phyloP scores from a whole-genome alignment of 1,139 yeast species.

The Pichia sp. region DNA sequence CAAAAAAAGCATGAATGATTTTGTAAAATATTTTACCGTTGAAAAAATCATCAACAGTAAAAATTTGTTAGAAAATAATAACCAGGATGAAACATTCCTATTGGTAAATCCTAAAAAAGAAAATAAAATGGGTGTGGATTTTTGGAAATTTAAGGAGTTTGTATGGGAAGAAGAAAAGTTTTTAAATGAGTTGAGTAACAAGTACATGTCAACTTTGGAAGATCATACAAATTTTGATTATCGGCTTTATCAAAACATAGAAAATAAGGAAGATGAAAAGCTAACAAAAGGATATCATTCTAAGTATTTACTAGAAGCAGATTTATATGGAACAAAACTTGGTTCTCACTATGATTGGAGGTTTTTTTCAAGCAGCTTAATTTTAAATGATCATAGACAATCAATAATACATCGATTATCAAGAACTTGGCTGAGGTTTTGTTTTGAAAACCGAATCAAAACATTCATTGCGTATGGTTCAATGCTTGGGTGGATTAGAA shows the following conservation, averaged over 20 bases:
- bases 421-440: slow-evolving; percentile 48
- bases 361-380: slow-evolving; percentile 26
- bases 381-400: slow-evolving; percentile 27
- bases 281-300: slow-evolving; percentile 15
- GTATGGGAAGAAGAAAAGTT: slow-evolving; percentile 20
- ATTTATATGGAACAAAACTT: slow-evolving; percentile 17
- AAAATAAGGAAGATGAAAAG: slow-evolving; percentile 15
- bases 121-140: slow-evolving; percentile 10
- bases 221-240: slow-evolving; percentile 14
- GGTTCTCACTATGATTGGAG: slow-evolving; percentile 37
- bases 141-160: slow-evolving; percentile 18
- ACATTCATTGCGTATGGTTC: slow-evolving; percentile 61
- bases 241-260: slow-evolving; percentile 13
- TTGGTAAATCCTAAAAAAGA: slow-evolving; percentile 1
- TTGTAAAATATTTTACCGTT: slow-evolving; percentile 7
- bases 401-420: slow-evolving; percentile 38
- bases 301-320: slow-evolving; percentile 29
- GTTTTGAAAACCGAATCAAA: slow-evolving; percentile 32
- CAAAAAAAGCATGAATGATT: not conserved
- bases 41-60: slow-evolving; percentile 9
- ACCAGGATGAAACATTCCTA: slow-evolving; percentile 15
- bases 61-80: not conserved
- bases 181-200: slow-evolving; percentile 12
- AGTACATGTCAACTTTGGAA: not conserved
- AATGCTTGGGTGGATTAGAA: slow-evolving; percentile 53